These are phyloP conservation scores for Vigna unguiculata DNA, from an alignment of 306 rosid species.

Conservation along the genomic window DNA sequence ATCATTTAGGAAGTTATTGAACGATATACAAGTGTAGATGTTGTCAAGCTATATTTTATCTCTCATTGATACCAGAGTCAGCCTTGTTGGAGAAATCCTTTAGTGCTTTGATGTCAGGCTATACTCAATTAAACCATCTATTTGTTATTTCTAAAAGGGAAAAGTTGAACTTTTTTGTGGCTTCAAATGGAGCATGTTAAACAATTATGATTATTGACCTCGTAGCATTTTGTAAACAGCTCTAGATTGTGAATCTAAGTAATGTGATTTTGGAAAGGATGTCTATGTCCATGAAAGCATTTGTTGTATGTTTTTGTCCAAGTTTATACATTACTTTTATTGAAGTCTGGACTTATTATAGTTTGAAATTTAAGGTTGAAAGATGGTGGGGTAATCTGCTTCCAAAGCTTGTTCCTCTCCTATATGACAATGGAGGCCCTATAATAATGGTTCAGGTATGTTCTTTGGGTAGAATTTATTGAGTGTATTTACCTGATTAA, in stretches of 20 bases:
- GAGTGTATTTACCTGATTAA: constrained; percentile 13
- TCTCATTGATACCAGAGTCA: background rate
- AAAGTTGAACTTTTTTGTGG: constrained; percentile 20
- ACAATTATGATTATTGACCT: background rate
- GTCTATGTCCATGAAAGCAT: constrained; percentile 35
- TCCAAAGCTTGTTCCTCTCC: constrained; percentile 79
- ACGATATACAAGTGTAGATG: background rate
- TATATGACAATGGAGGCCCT: constrained; percentile 84
- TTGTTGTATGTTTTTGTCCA: background rate
- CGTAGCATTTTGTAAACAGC: constrained; percentile 15
- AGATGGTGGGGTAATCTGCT: constrained; percentile 89
- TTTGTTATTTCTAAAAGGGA: constrained; percentile 2
- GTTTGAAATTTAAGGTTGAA: constrained; percentile 69
- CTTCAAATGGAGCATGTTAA: background rate
- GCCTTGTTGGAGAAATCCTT: background rate
- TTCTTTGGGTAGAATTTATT: constrained; percentile 22
- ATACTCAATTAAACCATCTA: constrained; percentile 1
- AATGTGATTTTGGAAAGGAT: constrained; percentile 14
- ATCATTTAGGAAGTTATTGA: background rate
- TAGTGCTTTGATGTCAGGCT: constrained; percentile 4
- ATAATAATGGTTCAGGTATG: constrained; percentile 94
- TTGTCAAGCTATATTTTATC: too few relatives aligned
- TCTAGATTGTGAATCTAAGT: constrained; percentile 19
- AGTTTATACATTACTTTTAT: constrained; percentile 16
- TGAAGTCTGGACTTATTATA: constrained; percentile 39